A percentile compares a stretch with the other conserved stretches of the same genome.
phyloP scores from a whole-genome alignment of 306 rosid species.

The Sphenostylis stenocarpa region DNA sequence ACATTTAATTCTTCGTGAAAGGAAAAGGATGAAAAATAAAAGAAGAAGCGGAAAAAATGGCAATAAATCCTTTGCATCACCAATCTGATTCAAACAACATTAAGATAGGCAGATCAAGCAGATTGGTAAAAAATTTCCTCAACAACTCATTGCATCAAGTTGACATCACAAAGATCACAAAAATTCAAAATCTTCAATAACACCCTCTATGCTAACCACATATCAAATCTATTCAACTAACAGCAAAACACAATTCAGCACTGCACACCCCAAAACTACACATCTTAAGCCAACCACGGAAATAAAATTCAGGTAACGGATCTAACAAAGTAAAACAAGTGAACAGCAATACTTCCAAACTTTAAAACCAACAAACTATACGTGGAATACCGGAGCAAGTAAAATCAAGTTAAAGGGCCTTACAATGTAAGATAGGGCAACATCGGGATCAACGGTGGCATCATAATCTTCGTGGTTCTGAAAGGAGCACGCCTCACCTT shows the following conservation, averaged over 20 bases:
- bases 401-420: slow-evolving; percentile 35
- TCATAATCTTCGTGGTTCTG: slow-evolving; percentile 71
- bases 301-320: slow-evolving; percentile 43
- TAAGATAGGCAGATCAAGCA: slow-evolving; percentile 7
- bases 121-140: slow-evolving; percentile 1
- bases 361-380: slow-evolving; percentile 19
- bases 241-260: slow-evolving; percentile 12
- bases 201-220: slow-evolving; percentile 12
- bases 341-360: slow-evolving; percentile 28
- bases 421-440: slow-evolving; percentile 88
- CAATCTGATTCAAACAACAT: slow-evolving; percentile 11
- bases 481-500: slow-evolving; percentile 87
- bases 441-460: slow-evolving; percentile 79
- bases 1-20: background rate
- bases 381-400: background rate
- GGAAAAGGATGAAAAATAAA: background rate
- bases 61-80: background rate
- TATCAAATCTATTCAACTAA: slow-evolving; percentile 18
- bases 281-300: background rate
- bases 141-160: slow-evolving; percentile 30
- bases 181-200: slow-evolving; percentile 8
- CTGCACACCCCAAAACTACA: slow-evolving; percentile 11
- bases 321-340: slow-evolving; percentile 46
- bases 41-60: background rate
- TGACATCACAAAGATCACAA: slow-evolving; percentile 8